Evolutionary conservation across 163 green algal species (phyloP).

Genomic region (Chloromonas sp.): DNA sequence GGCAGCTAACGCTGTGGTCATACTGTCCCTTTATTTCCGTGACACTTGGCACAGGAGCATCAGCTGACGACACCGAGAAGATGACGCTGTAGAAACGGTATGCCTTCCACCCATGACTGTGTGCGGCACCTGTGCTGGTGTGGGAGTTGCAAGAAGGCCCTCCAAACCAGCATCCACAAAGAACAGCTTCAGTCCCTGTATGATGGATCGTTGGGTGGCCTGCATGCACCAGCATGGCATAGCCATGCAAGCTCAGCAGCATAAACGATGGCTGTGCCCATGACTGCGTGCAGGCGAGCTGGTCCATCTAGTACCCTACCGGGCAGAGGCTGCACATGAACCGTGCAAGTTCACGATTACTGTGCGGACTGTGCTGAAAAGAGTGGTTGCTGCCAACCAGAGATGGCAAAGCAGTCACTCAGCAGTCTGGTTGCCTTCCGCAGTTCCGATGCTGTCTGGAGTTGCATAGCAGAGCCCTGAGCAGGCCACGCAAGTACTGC

Average conservation of each 20-base stretch:
- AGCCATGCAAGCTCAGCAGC: too few species aligned
- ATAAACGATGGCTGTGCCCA: background rate
- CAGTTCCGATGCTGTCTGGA: too few species aligned
- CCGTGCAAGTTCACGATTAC: background rate
- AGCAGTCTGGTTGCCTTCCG: too few species aligned
- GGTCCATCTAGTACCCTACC: too few species aligned
- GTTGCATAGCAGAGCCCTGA: too few species aligned
- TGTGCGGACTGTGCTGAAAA: background rate
- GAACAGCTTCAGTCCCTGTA: constrained; percentile 53
- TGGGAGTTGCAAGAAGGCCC: constrained; percentile 14
- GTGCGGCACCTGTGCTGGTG: background rate
- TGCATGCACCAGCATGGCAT: background rate
- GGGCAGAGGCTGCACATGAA: too few species aligned
- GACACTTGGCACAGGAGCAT: too few species aligned
- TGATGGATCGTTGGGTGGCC: background rate
- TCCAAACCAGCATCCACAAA: constrained; percentile 40
- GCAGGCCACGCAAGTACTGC: background rate
- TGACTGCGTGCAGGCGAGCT: background rate
- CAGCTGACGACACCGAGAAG: background rate
- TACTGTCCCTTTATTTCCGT: too few species aligned
- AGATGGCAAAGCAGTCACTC: too few species aligned
- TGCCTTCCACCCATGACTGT: constrained; percentile 10
- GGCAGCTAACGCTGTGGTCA: too few species aligned
- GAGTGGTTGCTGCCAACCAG: background rate
- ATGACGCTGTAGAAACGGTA: background rate